Evolutionary conservation across 495 filamentous ascomycete species (phyloP).

Genomic region (Talaromyces proteolyticus): DNA sequence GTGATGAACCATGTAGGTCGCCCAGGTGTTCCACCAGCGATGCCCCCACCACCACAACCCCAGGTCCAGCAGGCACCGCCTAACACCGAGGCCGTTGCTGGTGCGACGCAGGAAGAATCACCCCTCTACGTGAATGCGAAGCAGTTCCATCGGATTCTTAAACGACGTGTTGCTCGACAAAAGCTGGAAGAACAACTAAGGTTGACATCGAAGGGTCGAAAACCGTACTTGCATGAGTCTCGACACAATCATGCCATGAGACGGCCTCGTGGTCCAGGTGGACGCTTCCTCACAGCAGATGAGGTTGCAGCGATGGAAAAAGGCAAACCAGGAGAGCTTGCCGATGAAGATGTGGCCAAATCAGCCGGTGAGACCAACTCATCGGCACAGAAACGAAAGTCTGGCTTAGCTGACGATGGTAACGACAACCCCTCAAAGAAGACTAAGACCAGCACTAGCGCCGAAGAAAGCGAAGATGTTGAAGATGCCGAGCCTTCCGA

Average conservation of each 20-base stretch:
- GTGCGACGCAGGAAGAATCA: conserved; percentile 72
- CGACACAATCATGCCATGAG: conserved; percentile 99
- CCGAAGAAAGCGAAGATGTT: conserved; percentile 40
- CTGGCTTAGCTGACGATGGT: conserved; percentile 39
- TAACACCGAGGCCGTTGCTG: conserved; percentile 75
- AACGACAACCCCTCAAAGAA: conserved; percentile 38
- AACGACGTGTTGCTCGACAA: conserved; percentile 87
- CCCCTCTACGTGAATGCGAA: conserved; percentile 98
- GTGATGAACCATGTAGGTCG: conserved; percentile 45
- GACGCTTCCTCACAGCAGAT: conserved; percentile 95
- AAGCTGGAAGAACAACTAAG: conserved; percentile 87
- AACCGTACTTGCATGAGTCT: conserved; percentile 98
- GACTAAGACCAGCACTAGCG: conserved; percentile 38
- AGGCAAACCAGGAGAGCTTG: conserved; percentile 29
- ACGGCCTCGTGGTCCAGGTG: conserved; percentile 89
- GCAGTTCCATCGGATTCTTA: conserved; percentile 96
- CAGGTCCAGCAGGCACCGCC: conserved; percentile 61
- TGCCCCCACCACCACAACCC: conserved; percentile 43
- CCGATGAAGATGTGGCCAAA: conserved; percentile 23
- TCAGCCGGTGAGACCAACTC: conserved; percentile 15
- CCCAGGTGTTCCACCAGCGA: conserved; percentile 38
- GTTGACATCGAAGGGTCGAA: conserved; percentile 89
- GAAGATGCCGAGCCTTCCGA: conserved; percentile 43
- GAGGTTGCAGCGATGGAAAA: conserved; percentile 90
- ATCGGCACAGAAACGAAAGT: conserved; percentile 45